Evolutionary conservation across 495 filamentous ascomycete species (phyloP).

Genomic region (Ramalina intermedia): DNA sequence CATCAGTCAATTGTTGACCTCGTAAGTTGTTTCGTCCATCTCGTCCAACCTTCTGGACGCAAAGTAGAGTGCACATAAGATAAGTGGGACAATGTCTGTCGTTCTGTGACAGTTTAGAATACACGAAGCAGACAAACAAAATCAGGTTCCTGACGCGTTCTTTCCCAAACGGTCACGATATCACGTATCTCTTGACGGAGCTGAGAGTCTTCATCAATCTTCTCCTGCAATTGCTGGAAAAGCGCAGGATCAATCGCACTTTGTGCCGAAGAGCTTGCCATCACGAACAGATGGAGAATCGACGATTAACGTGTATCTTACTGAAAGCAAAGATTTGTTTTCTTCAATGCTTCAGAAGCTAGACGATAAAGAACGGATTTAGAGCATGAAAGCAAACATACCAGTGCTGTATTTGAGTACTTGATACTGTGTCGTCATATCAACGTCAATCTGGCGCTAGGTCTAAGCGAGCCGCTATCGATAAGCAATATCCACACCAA

Average conservation of each 20-base stretch:
- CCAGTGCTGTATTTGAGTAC: no score
- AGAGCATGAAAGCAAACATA: no score
- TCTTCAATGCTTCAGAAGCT: no score
- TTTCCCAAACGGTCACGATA: constrained; percentile 63
- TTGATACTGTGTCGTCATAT: background rate
- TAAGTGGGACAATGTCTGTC: constrained; percentile 62
- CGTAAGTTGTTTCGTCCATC: background rate
- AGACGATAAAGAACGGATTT: no score
- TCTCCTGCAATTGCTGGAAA: constrained; percentile 75
- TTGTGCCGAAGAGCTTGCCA: constrained; percentile 3
- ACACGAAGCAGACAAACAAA: background rate
- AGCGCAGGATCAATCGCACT: constrained; percentile 62
- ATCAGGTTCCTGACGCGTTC: constrained; percentile 38
- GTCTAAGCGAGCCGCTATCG: background rate
- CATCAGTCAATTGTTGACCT: constrained; percentile 1
- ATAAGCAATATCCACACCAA: background rate
- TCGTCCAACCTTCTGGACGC: constrained; percentile 51
- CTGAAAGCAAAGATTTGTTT: no score
- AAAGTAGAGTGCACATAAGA: constrained; percentile 85
- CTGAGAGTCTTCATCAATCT: constrained; percentile 73
- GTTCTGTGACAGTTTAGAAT: constrained; percentile 20
- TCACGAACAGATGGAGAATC: background rate
- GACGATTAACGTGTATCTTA: no score
- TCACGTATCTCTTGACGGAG: constrained; percentile 72
- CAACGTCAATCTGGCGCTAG: background rate